Conservation (phyloP, 176 grass and related monocot species). For the Poa annua region DNA sequence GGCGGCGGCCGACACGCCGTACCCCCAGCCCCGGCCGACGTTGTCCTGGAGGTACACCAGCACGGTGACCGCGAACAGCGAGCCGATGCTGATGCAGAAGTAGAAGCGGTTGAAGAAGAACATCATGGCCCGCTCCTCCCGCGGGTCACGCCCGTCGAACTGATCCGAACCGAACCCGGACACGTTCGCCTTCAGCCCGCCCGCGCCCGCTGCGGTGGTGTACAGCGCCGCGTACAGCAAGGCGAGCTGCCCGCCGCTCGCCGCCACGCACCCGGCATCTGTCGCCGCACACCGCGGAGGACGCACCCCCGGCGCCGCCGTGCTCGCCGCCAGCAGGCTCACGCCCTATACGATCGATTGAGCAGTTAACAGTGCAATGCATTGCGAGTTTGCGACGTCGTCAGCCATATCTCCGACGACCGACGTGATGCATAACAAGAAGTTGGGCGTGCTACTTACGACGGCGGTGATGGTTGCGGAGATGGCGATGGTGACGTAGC, state of each 20-base stretch:
- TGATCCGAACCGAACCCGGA: constrained; percentile 69
- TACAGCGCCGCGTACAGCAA: constrained; percentile 60
- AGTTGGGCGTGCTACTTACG: constrained; percentile 31
- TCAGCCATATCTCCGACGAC: not conserved
- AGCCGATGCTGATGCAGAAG: constrained; percentile 71
- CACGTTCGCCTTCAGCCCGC: constrained; percentile 68
- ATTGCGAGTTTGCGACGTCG: not conserved
- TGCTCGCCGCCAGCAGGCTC: constrained; percentile 45
- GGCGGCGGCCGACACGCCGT: constrained; percentile 56
- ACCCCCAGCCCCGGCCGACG: constrained; percentile 56
- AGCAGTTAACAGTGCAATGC: not conserved
- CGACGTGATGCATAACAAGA: not conserved
- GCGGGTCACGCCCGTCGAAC: constrained; percentile 52
- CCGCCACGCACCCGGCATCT: constrained; percentile 36
- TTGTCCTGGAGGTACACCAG: constrained; percentile 78
- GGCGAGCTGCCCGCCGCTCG: constrained; percentile 47
- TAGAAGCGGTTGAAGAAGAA: constrained; percentile 94
- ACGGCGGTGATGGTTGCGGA: constrained; percentile 41
- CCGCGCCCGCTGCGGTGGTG: constrained; percentile 50
- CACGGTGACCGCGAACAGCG: constrained; percentile 71
- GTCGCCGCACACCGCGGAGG: constrained; percentile 19
- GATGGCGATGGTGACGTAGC: constrained; percentile 52
- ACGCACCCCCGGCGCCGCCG: constrained; percentile 39
- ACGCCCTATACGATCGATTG: constrained; percentile 35
- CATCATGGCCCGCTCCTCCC: constrained; percentile 60